Conservation (phyloP, 306 rosid species). For the Luffa aegyptiaca region DNA sequence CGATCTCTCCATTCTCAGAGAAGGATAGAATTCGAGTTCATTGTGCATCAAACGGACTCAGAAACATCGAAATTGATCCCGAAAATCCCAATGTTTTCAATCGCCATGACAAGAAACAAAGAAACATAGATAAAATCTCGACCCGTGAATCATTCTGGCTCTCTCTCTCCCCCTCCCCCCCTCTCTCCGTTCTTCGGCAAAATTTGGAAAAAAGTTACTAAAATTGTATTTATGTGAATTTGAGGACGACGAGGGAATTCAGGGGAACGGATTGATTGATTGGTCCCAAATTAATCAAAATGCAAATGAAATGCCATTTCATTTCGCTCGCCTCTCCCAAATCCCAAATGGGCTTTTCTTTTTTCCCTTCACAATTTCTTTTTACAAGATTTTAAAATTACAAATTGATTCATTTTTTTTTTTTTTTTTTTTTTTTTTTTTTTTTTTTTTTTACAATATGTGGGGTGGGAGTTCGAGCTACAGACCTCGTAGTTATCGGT, state of each 20-base stretch:
- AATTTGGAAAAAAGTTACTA: conserved; percentile 5
- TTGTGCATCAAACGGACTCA: not conserved
- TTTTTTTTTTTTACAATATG: no score
- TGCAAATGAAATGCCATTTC: conserved; percentile 27
- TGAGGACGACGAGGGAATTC: conserved; percentile 34
- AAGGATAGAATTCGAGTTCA: not conserved
- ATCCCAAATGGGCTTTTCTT: not conserved
- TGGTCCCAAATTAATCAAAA: conserved; percentile 32
- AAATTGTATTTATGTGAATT: conserved; percentile 27
- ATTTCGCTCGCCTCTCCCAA: not conserved
- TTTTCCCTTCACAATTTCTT: not conserved
- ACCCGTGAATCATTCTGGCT: conserved; percentile 29
- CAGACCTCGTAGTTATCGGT: no score
- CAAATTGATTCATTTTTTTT: no score
- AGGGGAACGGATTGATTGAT: not conserved
- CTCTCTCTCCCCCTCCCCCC: conserved; percentile 2
- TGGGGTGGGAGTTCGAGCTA: no score
- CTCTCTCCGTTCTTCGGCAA: conserved; percentile 11
- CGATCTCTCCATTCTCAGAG: conserved; percentile 6
- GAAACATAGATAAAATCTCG: conserved; percentile 8
- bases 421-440: no score
- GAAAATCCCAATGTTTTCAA: conserved; percentile 7
- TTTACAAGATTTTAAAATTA: not conserved
- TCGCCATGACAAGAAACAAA: conserved; percentile 22
- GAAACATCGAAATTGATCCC: conserved; percentile 26